Percentiles rank a stretch among this genome's conserved stretches.
These are phyloP conservation scores for Borovskyia barvae DNA, from an alignment of 208 protist species.

Conservation along the genomic window DNA sequence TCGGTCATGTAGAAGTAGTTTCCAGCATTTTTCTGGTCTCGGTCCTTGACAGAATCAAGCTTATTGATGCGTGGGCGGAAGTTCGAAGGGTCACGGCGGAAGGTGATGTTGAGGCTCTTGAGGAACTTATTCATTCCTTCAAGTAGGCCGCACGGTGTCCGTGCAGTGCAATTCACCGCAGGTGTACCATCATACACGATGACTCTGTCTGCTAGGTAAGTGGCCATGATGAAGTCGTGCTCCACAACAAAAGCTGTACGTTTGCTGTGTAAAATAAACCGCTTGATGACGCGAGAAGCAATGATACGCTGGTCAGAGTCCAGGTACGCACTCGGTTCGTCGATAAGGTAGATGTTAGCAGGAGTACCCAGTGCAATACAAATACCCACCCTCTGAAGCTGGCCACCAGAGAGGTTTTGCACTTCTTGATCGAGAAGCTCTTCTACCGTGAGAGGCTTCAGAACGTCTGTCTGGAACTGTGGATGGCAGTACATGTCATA, in stretches of 20 bases:
- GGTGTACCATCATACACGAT: conserved; percentile 99
- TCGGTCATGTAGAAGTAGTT: conserved; percentile 99
- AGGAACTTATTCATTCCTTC: conserved; percentile 99
- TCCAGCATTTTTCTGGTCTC: conserved; percentile 97
- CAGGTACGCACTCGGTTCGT: conserved; percentile 99
- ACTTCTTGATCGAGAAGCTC: conserved; percentile 97
- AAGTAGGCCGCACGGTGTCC: conserved; percentile 76
- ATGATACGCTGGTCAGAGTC: conserved; percentile 99
- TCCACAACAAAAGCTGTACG: conserved; percentile 99
- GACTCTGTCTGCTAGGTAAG: conserved; percentile 99
- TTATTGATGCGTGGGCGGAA: conserved; percentile 99
- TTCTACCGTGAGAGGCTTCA: conserved; percentile 98
- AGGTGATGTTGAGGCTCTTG: conserved; percentile 97
- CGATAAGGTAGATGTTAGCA: conserved; percentile 99
- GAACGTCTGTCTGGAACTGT: conserved; percentile 98
- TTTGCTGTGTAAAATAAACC: conserved; percentile 99
- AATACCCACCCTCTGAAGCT: conserved; percentile 99
- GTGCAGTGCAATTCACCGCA: conserved; percentile 94
- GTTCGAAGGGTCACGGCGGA: conserved; percentile 99
- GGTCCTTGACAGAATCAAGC: conserved; percentile 96
- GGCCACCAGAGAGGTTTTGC: conserved; percentile 99
- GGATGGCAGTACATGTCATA: conserved; percentile 94
- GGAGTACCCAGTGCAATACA: conserved; percentile 97
- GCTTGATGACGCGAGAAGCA: conserved; percentile 97
- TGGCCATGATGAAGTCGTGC: conserved; percentile 99